phyloP scores from a whole-genome alignment of 1,284 basidiomycete genomes.

The Coniferiporia weirii region DNA sequence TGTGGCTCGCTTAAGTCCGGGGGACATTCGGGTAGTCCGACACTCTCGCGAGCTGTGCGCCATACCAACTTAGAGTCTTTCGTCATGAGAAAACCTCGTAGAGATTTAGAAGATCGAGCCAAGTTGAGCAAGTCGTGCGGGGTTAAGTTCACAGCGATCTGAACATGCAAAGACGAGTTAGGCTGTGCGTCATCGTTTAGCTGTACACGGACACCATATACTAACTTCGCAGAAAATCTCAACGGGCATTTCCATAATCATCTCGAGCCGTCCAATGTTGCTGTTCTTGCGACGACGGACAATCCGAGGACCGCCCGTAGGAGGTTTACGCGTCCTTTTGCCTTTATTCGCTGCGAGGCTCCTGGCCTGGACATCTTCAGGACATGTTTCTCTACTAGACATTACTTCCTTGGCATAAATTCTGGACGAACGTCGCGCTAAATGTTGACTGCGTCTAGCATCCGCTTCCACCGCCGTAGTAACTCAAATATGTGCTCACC shows the following conservation, averaged over 20 bases:
- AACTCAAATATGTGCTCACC: too few relatives aligned
- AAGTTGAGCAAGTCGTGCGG: slow-evolving; percentile 27
- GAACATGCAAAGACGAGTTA: background rate
- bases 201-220: background rate
- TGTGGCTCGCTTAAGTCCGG: slow-evolving; percentile 20
- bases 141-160: slow-evolving; percentile 24
- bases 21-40: slow-evolving; percentile 21
- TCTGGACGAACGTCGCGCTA: slow-evolving; percentile 3
- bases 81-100: slow-evolving; percentile 21
- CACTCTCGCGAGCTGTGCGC: slow-evolving; percentile 11
- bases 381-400: background rate
- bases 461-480: too few relatives aligned
- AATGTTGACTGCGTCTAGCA: background rate
- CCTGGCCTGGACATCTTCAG: too few relatives aligned
- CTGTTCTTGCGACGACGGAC: background rate
- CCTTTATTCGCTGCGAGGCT: background rate
- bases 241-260: slow-evolving; percentile 26
- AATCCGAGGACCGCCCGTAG: background rate
- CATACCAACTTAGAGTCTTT: slow-evolving; percentile 19
- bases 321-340: background rate
- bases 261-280: slow-evolving; percentile 18
- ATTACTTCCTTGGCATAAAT: background rate
- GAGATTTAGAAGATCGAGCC: slow-evolving; percentile 22
- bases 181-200: background rate
- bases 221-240: slow-evolving; percentile 29